Base-by-base conservation (phyloP, 805 yeast species). In the Candida tallmaniae region DNA sequence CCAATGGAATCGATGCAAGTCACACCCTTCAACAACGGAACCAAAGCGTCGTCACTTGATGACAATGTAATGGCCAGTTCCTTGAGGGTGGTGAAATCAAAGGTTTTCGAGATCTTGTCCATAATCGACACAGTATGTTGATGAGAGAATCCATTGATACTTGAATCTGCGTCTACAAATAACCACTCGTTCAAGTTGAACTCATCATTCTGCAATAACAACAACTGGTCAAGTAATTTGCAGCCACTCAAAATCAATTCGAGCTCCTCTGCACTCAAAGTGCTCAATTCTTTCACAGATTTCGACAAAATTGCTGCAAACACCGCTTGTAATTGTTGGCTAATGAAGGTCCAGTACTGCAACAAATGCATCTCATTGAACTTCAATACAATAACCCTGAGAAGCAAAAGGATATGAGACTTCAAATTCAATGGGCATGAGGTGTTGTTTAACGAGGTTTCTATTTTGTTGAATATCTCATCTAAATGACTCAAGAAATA, bases 141-240 rank as follows among this genome's bases (percentile, higher is more conserved):
- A n/a, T n/a, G n/a, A 13, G 45, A 35, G 12, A 69, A 66, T 46
- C 66, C 70, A 27, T 25, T 30, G 13, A 81, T 77, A 39, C 78
- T 80, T 12, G 78, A 68, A 12, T 75, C 78, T 46, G 83, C 86
- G 18, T 79, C 70, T 8, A 90, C 74, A 51, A 87, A 93, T 2
- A 93, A 62, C 97, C 97, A 90, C 48, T 87, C 93, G 41, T 75
- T 52, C 56, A 76, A 51, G 57, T 79, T 80, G 65, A 90, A 70
- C 38, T 87, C 95, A 51, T 89, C 97, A 27, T 71, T 70, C 23
- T 78, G 76, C 37, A 88, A 46, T 2, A 82, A 65, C 14, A 90
- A 54, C 15, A 88, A 54, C 20, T 83, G 70, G 51, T 90, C 98
- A 30, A 93, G 62, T 11, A 93, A 61, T 54, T 89, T 90, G 48